Evolutionary conservation across 2,329 filamentous ascomycete species (phyloP).

Genomic region (Bipolaris gigantea): DNA sequence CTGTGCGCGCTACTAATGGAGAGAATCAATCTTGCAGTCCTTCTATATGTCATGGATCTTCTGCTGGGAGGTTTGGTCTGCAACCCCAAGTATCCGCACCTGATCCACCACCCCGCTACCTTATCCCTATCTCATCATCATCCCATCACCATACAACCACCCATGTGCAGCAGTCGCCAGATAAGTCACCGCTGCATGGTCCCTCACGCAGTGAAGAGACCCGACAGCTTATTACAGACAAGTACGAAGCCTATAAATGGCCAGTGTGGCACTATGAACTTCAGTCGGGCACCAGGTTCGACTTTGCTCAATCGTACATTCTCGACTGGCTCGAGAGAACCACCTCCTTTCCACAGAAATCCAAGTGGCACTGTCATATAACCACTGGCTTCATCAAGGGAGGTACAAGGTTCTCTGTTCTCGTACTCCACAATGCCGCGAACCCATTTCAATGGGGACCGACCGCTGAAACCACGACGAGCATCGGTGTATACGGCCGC

Average conservation of each 20-base stretch:
- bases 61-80: not conserved
- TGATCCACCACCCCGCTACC: no score
- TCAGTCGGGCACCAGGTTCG: slow-evolving; percentile 5
- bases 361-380: slow-evolving; percentile 17
- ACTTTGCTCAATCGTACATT: slow-evolving; percentile 17
- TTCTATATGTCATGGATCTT: not conserved
- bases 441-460: slow-evolving; percentile 21
- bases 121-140: no score
- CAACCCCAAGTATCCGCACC: not conserved
- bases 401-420: slow-evolving; percentile 21
- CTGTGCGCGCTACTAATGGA: not conserved
- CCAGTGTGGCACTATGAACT: slow-evolving; percentile 27
- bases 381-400: slow-evolving; percentile 30
- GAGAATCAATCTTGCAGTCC: not conserved
- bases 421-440: slow-evolving; percentile 33
- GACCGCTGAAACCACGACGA: slow-evolving; percentile 12
- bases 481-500: slow-evolving; percentile 30
- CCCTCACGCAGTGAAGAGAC: not conserved
- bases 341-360: slow-evolving; percentile 8
- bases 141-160: no score
- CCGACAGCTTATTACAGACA: slow-evolving; percentile 19
- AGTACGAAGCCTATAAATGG: slow-evolving; percentile 30
- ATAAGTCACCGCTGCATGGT: no score
- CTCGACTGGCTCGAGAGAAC: slow-evolving; percentile 10
- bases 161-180: no score